A percentile compares a stretch with the other conserved stretches of the same genome.
These are phyloP conservation scores for Yarrowia divulgata DNA, from an alignment of 805 yeast species.

Conservation along the genomic window DNA sequence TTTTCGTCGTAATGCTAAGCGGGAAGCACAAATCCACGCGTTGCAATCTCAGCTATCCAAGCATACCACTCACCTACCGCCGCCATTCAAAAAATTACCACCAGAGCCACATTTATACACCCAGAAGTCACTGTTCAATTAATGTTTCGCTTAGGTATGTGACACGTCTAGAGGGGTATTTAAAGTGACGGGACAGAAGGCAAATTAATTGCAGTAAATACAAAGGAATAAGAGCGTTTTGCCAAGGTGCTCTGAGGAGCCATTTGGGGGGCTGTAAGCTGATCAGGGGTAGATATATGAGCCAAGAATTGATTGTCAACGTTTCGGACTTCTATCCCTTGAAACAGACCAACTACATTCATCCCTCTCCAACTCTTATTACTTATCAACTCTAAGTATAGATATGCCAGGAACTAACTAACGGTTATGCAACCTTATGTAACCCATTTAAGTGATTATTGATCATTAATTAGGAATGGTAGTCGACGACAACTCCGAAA, in stretches of 20 bases:
- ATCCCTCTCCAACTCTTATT: background rate
- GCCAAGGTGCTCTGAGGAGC: too few relatives aligned
- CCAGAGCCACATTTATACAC: too few relatives aligned
- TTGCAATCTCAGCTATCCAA: too few relatives aligned
- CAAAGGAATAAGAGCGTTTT: background rate
- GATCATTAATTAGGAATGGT: background rate
- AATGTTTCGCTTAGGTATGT: conserved; percentile 12
- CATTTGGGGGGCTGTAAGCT: too few relatives aligned
- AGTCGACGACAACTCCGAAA: too few relatives aligned
- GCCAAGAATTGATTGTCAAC: background rate
- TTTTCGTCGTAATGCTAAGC: too few relatives aligned
- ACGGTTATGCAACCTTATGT: conserved; percentile 20
- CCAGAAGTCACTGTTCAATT: background rate
- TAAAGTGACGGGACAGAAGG: background rate
- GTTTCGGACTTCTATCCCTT: background rate
- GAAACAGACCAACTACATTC: too few relatives aligned
- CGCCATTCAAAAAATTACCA: too few relatives aligned
- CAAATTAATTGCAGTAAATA: background rate
- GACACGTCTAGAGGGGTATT: background rate
- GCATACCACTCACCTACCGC: background rate
- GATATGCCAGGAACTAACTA: background rate
- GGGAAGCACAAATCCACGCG: too few relatives aligned
- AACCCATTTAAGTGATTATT: background rate
- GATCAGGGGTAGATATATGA: background rate
- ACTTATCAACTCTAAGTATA: conserved; percentile 7